Conservation (phyloP, 306 rosid species). For the Sechiopsis laciniata region DNA sequence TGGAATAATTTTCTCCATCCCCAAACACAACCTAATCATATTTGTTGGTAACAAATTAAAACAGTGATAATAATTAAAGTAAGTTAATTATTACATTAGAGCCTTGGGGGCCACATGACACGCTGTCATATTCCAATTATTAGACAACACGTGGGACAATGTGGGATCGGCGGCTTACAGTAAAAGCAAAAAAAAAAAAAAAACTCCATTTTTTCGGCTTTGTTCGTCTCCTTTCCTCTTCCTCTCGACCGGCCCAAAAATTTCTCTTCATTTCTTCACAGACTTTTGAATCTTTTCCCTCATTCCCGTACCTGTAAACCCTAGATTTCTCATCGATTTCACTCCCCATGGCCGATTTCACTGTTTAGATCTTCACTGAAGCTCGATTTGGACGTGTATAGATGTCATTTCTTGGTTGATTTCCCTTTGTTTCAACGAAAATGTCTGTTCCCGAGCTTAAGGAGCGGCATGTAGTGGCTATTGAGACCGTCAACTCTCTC, state of each 20-base stretch:
- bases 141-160: constrained; percentile 6
- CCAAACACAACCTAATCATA: no score
- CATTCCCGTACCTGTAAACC: no score
- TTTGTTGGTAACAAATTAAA: not conserved
- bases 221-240: not conserved
- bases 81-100: no score
- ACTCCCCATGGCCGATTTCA: no score
- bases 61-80: not conserved
- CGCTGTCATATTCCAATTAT: no score
- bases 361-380: no score
- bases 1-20: no score
- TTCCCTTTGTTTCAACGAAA: constrained; percentile 1
- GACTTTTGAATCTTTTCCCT: no score
- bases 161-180: constrained; percentile 21
- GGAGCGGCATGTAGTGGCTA: constrained; percentile 76
- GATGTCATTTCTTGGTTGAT: no score
- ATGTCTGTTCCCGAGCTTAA: constrained; percentile 91
- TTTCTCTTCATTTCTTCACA: not conserved
- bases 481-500: constrained; percentile 71
- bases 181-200: not conserved
- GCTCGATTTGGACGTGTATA: no score
- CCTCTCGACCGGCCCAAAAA: constrained; percentile 6
- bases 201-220: not conserved
- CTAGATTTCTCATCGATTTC: no score
- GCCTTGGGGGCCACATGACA: no score